Base-by-base conservation (phyloP, 31 red algal genomes). In the Asparagopsis taxiformis region DNA sequence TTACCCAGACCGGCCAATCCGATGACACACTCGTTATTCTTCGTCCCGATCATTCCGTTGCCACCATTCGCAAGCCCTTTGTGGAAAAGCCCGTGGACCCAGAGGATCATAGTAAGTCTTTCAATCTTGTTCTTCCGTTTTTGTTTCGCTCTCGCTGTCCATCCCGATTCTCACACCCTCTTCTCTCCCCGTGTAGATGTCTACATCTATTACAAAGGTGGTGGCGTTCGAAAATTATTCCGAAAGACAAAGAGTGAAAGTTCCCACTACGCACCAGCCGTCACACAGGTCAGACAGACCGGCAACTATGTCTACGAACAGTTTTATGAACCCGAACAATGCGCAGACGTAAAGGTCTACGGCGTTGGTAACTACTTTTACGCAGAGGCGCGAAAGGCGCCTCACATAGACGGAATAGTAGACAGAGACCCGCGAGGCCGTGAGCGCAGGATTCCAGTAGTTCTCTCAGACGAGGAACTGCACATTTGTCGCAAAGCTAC, bases 81-180 rank as follows among this genome's bases (percentile, higher is more conserved):
- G 91, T 98, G 56, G 95, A 98, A 54, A 98, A 98, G 75, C 95
- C 95, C 21, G 55, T 91, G 43, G 78, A 91, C 55, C 31, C 95
- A 19, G 90, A 91, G 26, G 86, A 94, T 71, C 95, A 98, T 70
- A 77, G 78, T 82, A 82, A 21, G 84, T 71, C 34, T 31, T 20
- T 20, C 24, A 7, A 31, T 70, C 31, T 23, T 6, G 0, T n/a
- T 21, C 24, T 3, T 30, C 21, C 5, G 7, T 35, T 8, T 36
- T 36, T 20, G 24, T 21, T 4, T 9, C 13, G 24, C 23, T 20
- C 23, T 21, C 23, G 8, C 13, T 59, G n/a, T 17, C 10, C 46
- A 55, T 8, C 15, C 3, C 35, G 4, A 19, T 36, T 50, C 17
- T 59, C 9, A 11, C 16, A 65, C 15, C 34, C 38, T 67, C 60